Evolutionary conservation across 768 basidiomycete species (phyloP), one percentile per base, ranked within the genome.

Genomic region (Guyanaporus albipodus): DNA sequence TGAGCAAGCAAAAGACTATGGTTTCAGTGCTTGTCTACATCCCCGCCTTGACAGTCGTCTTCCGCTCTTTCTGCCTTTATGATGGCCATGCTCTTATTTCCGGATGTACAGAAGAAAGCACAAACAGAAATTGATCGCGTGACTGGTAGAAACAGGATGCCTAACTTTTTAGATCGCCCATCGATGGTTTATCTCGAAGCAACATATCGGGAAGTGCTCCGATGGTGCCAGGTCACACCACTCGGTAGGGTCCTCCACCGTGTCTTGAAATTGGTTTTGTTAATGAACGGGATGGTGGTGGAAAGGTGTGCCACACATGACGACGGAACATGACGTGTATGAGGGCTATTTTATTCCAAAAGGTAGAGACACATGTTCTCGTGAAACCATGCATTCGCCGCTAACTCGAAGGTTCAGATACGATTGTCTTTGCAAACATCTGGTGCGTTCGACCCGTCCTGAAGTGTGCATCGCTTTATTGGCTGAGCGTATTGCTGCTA

Each of bases 291-390:
- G 14, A 32, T 32, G 31, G 8, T 32, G 9, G 7, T 8, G 31
- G 31, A 7, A 8, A 58, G 69, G 69, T 6, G 52, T 64, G 1
- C 57, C 64, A 4, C 70, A 70, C 40, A 41, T 55, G 31, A 58
- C 57, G 1, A 46, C 53, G 2, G 48, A 5, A 0, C 18, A 39
- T 12, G 57, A 59, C 42, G 42, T 53, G 18, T 56, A 58, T 28
- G 24, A 56, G 19, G 51, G 55, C 0, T 57, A 45, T 23, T 51
- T 54, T 49, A 50, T 50, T 39, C 58, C 57, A 6, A 59, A 56
- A 44, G 58, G 58, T 60, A 4, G 8, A n/a, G 14, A 6, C 7
- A 6, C 27, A 32, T n/a, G 31, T 4, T 12, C 7, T 12, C 4
- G 9, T 32, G 4, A 7, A 15, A n/a, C 12, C 9, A 4, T 14